phyloP scores from a whole-genome alignment of 805 yeast species.

The Scheffersomyces lignosus region DNA sequence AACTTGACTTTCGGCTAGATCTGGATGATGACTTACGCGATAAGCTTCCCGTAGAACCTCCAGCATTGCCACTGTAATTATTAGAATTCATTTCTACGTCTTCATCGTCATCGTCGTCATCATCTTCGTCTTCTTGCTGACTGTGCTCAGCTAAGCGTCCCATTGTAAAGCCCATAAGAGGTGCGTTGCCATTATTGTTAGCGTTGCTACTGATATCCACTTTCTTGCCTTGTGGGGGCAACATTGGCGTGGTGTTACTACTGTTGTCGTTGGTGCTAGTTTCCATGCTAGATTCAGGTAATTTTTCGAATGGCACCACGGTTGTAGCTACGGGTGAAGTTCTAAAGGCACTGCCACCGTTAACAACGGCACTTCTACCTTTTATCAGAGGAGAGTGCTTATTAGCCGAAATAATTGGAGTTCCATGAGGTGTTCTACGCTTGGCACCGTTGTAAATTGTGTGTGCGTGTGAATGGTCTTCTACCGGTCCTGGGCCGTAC shows the following conservation, averaged over 20 bases:
- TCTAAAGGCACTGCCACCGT: neutral
- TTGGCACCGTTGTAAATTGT: constrained; percentile 16
- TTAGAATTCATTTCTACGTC: constrained; percentile 1
- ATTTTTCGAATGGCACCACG: constrained; percentile 18
- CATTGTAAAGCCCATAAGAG: constrained; percentile 48
- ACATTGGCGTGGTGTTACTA: constrained; percentile 28
- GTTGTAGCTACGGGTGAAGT: constrained; percentile 1
- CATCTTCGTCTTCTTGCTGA: constrained; percentile 8
- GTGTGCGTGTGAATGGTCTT: constrained; percentile 4
- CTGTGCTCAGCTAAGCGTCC: constrained; percentile 41
- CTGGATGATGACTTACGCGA: constrained; percentile 1
- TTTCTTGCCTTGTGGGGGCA: constrained; percentile 38
- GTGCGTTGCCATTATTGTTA: constrained; percentile 24
- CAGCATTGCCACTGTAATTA: neutral
- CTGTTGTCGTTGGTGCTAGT: neutral
- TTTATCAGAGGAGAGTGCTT: constrained; percentile 10
- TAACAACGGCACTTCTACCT: constrained; percentile 3
- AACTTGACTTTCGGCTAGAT: neutral
- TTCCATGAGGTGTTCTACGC: constrained; percentile 45
- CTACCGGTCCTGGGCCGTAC: constrained; percentile 19
- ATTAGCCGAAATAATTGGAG: constrained; percentile 37
- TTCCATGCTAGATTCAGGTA: constrained; percentile 29
- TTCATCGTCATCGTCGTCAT: constrained; percentile 5
- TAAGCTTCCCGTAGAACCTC: neutral
- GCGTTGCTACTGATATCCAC: constrained; percentile 17